Conservation (phyloP, 164 flowering plant genomes). For the Stephania japonica region DNA sequence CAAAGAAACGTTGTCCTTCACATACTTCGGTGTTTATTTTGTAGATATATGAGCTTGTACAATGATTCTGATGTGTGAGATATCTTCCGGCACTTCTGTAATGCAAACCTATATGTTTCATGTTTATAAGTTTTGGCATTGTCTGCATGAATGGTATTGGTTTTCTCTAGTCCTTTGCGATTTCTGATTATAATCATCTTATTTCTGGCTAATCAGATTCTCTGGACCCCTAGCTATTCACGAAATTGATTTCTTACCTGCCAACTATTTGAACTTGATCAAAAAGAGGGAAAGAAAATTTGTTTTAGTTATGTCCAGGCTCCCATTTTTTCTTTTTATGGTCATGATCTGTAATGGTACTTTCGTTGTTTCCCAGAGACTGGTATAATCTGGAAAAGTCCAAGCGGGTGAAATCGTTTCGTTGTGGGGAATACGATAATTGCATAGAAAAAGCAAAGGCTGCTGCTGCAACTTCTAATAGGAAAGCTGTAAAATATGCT, state of each 20-base stretch:
- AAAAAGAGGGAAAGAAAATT: background rate
- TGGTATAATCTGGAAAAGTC: constrained; percentile 94
- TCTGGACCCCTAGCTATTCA: background rate
- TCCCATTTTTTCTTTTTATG: background rate
- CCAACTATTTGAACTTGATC: background rate
- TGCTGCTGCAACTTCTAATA: constrained; percentile 39
- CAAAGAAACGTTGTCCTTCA: background rate
- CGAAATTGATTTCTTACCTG: background rate
- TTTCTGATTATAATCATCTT: background rate
- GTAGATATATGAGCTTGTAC: background rate
- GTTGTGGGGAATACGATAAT: constrained; percentile 82
- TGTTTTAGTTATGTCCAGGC: background rate
- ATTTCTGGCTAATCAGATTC: background rate
- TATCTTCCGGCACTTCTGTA: too few relatives aligned
- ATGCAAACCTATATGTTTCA: too few relatives aligned
- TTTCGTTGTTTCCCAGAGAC: constrained; percentile 44
- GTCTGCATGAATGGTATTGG: too few relatives aligned
- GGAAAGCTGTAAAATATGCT: constrained; percentile 71
- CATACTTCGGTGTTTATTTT: background rate
- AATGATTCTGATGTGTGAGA: background rate
- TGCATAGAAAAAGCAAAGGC: constrained; percentile 81
- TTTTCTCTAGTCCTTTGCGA: too few relatives aligned
- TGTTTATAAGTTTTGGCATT: too few relatives aligned
- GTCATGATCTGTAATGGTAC: background rate
- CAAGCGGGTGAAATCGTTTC: constrained; percentile 82